Evolutionary conservation across 208 protist genomes (phyloP), one percentile per base, ranked within the genome.

Genomic region (Trypanosoma conorhini): DNA sequence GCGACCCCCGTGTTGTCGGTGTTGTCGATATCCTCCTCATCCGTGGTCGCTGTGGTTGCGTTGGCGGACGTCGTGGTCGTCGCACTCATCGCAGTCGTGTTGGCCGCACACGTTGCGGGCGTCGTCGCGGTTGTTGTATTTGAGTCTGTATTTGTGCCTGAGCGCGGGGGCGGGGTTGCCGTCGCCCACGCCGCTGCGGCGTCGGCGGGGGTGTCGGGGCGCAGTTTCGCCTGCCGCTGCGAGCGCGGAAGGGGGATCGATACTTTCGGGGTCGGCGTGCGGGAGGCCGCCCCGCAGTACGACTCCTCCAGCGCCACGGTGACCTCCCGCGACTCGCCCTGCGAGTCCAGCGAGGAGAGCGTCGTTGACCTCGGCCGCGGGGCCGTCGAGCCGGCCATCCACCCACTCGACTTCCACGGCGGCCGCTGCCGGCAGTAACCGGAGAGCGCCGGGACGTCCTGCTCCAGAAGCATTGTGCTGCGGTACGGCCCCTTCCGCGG

Each of bases 241-340:
- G 72, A 76, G n/a, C 72, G 72, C 5, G 72, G 72, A 44, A 70
- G 72, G 9, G 72, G 72, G 26, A 76, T 76, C 10, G 56, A 59
- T 40, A 75, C 48, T 22, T 68, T 70, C 0, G 46, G 46, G 17
- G 3, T 62, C 54, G 33, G 44, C 13, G 30, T 33, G 19, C 70
- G 50, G 19, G 56, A 21, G n/a, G 46, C 54, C 9, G 59, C 33
- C 30, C 40, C 50, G 33, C 40, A 67, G 30, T 38, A 62, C 28
- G 54, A 54, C 2, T 76, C 64, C 44, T 30, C 33, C 10, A 22
- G 42, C 13, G 51, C 26, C 22, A 22, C 21, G 28, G 21, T 21
- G 15, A 44, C 30, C 13, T 67, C 63, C 62, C 65, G 70, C 13
- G 70, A 76, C 35, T 70, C 62, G 30, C 70, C 55, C 40, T 70